phyloP scores from a whole-genome alignment of 1,284 basidiomycete genomes.

The Trametes polyzona region DNA sequence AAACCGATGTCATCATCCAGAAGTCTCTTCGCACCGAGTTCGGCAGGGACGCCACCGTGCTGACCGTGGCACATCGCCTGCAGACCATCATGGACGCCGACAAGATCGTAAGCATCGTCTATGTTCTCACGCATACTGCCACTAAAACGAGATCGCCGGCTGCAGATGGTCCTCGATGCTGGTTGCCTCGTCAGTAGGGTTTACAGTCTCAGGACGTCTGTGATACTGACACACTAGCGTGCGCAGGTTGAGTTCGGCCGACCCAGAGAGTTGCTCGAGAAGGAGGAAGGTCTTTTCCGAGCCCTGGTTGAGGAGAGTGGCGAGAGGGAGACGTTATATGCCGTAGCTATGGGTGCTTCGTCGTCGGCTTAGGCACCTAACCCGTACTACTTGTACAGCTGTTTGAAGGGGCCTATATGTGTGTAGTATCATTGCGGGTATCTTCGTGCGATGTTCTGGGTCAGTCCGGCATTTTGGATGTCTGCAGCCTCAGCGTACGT shows the following conservation, averaged over 20 bases:
- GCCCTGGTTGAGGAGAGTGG: slow-evolving; percentile 63
- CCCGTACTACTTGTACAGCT: too few species aligned
- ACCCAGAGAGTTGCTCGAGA: slow-evolving; percentile 62
- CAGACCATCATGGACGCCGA: slow-evolving; percentile 71
- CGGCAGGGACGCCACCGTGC: slow-evolving; percentile 54
- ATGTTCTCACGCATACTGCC: background rate
- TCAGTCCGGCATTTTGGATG: too few species aligned
- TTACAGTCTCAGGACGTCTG: background rate
- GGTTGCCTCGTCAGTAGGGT: slow-evolving; percentile 5
- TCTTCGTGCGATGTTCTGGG: too few species aligned
- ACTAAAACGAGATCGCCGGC: background rate
- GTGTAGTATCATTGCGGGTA: too few species aligned
- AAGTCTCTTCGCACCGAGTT: slow-evolving; percentile 55
- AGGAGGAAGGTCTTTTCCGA: slow-evolving; percentile 54
- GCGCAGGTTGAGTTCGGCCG: slow-evolving; percentile 58
- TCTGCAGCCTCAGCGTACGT: too few species aligned
- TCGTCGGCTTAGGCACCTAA: too few species aligned
- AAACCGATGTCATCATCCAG: slow-evolving; percentile 62
- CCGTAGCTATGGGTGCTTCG: slow-evolving; percentile 39
- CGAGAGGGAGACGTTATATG: slow-evolving; percentile 52
- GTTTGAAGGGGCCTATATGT: too few species aligned
- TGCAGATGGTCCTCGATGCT: slow-evolving; percentile 33
- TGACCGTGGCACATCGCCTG: slow-evolving; percentile 69
- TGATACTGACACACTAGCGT: background rate
- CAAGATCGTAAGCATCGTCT: slow-evolving; percentile 36